phyloP scores from a whole-genome alignment of 176 grass and related monocot genomes.

The Avena insularis region DNA sequence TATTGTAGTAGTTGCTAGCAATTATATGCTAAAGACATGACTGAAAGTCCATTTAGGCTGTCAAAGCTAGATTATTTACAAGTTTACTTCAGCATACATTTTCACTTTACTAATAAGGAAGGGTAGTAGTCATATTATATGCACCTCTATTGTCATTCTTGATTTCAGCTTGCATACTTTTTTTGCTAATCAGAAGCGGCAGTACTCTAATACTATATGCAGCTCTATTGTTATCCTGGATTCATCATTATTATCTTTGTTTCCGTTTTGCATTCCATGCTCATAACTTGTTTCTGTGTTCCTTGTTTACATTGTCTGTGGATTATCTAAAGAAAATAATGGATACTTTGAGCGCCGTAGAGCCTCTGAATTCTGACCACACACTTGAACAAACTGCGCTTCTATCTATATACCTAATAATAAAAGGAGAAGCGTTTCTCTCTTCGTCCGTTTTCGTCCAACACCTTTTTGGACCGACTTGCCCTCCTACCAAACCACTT shows the following conservation, averaged over 20 bases:
- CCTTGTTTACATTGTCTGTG: background rate
- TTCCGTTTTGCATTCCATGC: background rate
- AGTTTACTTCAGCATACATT: conserved; percentile 1
- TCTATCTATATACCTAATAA: no score
- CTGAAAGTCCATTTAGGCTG: background rate
- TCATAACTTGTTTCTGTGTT: background rate
- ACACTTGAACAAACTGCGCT: background rate
- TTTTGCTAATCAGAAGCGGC: background rate
- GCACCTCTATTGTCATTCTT: background rate
- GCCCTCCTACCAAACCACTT: no score
- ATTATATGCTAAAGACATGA: background rate
- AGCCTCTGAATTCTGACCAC: background rate
- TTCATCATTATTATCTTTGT: background rate
- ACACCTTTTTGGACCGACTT: no score
- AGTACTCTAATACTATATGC: background rate
- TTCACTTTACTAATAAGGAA: background rate
- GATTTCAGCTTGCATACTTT: background rate
- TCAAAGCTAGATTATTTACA: background rate
- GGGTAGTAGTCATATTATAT: background rate
- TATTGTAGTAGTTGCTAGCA: background rate
- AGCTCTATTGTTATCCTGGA: background rate
- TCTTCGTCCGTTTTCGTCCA: no score
- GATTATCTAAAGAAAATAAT: background rate
- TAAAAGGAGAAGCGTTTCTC: no score
- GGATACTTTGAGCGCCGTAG: background rate